Evolutionary conservation across 768 basidiomycete genomes (phyloP).

Genomic region (Butyriboletus loyo): DNA sequence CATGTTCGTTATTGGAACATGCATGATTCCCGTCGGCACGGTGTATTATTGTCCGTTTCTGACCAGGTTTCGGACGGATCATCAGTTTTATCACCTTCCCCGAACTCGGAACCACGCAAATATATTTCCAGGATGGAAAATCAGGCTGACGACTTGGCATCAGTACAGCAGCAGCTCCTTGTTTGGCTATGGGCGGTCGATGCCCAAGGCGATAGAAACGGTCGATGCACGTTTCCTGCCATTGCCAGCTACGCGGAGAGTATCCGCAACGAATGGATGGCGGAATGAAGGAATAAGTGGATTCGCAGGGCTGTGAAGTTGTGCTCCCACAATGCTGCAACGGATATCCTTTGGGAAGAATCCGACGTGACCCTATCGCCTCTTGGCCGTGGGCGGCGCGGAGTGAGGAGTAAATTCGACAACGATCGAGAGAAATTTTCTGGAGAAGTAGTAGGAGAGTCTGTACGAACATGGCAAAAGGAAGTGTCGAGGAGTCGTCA

Average conservation of each 20-base stretch:
- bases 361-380: no score
- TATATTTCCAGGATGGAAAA: constrained; percentile 22
- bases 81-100: constrained; percentile 35
- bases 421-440: no score
- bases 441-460: no score
- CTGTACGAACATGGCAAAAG: no score
- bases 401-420: no score
- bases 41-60: constrained; percentile 35
- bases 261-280: constrained; percentile 35
- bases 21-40: constrained; percentile 6
- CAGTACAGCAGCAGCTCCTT: no score
- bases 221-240: constrained; percentile 23
- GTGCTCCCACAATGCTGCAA: no score
- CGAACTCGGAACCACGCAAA: constrained; percentile 36
- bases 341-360: no score
- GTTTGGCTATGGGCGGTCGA: background rate
- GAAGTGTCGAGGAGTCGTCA: no score
- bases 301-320: no score
- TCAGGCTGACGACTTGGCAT: constrained; percentile 7
- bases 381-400: no score
- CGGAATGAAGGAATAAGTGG: constrained; percentile 56
- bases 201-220: background rate
- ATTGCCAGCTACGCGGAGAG: constrained; percentile 26
- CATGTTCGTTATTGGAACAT: constrained; percentile 22
- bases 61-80: constrained; percentile 32